Evolutionary conservation across 2,329 filamentous ascomycete species (phyloP).

Genomic region (Allantophomopsis lycopodina): DNA sequence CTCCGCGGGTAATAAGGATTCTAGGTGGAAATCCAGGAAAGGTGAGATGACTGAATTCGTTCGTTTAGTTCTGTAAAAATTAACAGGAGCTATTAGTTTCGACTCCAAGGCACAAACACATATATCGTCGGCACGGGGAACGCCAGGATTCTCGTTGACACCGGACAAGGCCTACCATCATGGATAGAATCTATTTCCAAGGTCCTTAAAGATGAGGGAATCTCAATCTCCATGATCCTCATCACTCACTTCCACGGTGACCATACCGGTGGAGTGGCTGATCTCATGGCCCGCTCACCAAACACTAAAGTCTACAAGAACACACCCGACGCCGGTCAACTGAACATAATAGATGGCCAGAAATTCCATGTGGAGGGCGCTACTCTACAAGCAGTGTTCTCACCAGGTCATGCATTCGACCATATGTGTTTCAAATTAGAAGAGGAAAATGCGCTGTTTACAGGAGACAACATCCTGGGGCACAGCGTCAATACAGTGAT

Average conservation of each 20-base stretch:
- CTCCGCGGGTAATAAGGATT: constrained; percentile 63
- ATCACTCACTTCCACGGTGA: constrained; percentile 88
- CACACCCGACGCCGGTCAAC: constrained; percentile 34
- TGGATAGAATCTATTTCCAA: constrained; percentile 42
- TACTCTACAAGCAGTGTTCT: constrained; percentile 50
- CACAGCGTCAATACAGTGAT: constrained; percentile 78
- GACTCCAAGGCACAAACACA: constrained; percentile 66
- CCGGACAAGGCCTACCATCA: constrained; percentile 57
- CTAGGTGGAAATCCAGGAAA: constrained; percentile 81
- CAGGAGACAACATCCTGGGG: constrained; percentile 74
- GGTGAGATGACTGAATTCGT: constrained; percentile 34
- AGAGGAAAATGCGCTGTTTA: constrained; percentile 70
- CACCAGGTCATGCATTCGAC: constrained; percentile 64
- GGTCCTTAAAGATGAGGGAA: constrained; percentile 14
- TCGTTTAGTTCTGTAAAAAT: constrained; percentile 30
- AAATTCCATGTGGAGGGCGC: constrained; percentile 40
- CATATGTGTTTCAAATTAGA: constrained; percentile 66
- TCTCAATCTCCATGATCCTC: constrained; percentile 24
- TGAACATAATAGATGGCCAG: constrained; percentile 36
- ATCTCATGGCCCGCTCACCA: constrained; percentile 49
- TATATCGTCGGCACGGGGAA: constrained; percentile 71
- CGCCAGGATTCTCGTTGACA: constrained; percentile 70
- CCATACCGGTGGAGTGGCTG: constrained; percentile 61
- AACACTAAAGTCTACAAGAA: constrained; percentile 50
- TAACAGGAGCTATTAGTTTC: constrained; percentile 2